These are phyloP conservation scores for Mucor circinelloides DNA, from an alignment of 371 early-diverging fungal genomes.

Conservation along the genomic window DNA sequence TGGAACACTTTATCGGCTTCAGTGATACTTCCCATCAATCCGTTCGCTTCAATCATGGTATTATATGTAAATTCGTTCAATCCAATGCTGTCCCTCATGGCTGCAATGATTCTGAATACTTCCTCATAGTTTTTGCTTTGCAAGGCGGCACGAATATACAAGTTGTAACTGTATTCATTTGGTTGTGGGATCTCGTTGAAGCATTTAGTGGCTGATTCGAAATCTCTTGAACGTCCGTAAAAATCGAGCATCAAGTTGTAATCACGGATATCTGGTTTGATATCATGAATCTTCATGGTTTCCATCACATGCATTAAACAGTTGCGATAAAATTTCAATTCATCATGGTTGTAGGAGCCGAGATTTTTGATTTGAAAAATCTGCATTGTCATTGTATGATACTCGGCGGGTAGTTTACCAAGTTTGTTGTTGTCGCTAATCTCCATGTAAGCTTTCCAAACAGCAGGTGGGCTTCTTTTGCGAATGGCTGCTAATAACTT, in stretches of 20 bases:
- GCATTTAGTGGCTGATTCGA: constrained; percentile 25
- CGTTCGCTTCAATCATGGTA: constrained; percentile 45
- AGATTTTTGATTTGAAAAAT: constrained; percentile 32
- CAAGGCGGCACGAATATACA: constrained; percentile 46
- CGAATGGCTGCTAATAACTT: constrained; percentile 37
- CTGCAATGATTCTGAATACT: constrained; percentile 29
- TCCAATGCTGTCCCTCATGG: constrained; percentile 23
- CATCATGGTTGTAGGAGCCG: constrained; percentile 25
- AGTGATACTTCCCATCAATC: constrained; percentile 31
- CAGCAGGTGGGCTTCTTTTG: constrained; percentile 30
- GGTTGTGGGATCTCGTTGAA: constrained; percentile 30
- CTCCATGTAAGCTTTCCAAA: constrained; percentile 44
- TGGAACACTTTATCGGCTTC: constrained; percentile 39
- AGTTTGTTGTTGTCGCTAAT: constrained; percentile 27
- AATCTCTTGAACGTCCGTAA: constrained; percentile 39
- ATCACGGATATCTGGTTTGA: constrained; percentile 38
- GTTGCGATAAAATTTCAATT: constrained; percentile 27
- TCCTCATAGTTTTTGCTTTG: constrained; percentile 23
- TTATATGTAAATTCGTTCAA: constrained; percentile 42
- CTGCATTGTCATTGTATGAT: constrained; percentile 43
- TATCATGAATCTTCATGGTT: constrained; percentile 24
- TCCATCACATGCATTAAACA: constrained; percentile 33
- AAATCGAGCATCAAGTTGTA: constrained; percentile 50
- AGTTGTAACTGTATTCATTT: constrained; percentile 39
- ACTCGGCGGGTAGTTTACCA: constrained; percentile 22